Evolutionary conservation across 805 yeast genomes (phyloP).

Genomic region (Pichia ethanolica): DNA sequence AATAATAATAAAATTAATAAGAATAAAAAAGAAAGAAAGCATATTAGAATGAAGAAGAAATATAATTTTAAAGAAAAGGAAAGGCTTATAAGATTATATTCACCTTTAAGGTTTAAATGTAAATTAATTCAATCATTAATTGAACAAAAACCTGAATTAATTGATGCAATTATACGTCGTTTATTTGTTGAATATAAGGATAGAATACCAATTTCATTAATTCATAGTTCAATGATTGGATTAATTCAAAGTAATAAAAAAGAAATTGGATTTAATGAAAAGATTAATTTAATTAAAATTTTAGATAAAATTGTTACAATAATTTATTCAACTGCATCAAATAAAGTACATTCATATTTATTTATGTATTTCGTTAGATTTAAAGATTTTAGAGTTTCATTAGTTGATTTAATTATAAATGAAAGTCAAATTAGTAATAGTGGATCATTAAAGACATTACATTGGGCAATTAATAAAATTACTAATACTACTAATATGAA

Average conservation of each 20-base stretch:
- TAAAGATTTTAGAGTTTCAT: constrained; percentile 9
- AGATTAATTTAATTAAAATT: constrained; percentile 15
- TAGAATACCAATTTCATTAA: constrained; percentile 18
- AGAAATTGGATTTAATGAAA: constrained; percentile 10
- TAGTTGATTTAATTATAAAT: constrained; percentile 18
- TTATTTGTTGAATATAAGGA: constrained; percentile 17
- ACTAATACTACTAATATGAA: constrained; percentile 9
- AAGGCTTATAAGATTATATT: constrained; percentile 9
- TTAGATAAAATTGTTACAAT: constrained; percentile 19
- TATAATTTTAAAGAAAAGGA: constrained; percentile 11
- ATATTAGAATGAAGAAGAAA: not conserved
- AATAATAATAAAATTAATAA: not conserved
- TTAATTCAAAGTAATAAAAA: constrained; percentile 10
- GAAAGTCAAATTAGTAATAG: constrained; percentile 17
- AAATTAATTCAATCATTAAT: constrained; percentile 15
- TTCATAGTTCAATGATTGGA: constrained; percentile 23
- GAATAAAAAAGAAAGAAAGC: not conserved
- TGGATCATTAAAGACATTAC: constrained; percentile 16
- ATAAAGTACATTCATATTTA: constrained; percentile 10
- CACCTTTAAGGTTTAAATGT: constrained; percentile 16
- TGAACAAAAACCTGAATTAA: constrained; percentile 10
- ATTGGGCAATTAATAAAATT: constrained; percentile 23
- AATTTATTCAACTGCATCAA: constrained; percentile 9
- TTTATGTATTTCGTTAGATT: constrained; percentile 13
- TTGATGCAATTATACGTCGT: constrained; percentile 11